Percentiles rank a stretch among this genome's conserved stretches.
These are phyloP conservation scores for Perkinsus marinus DNA, from an alignment of 169 alveolate genomes.

Conservation along the genomic window DNA sequence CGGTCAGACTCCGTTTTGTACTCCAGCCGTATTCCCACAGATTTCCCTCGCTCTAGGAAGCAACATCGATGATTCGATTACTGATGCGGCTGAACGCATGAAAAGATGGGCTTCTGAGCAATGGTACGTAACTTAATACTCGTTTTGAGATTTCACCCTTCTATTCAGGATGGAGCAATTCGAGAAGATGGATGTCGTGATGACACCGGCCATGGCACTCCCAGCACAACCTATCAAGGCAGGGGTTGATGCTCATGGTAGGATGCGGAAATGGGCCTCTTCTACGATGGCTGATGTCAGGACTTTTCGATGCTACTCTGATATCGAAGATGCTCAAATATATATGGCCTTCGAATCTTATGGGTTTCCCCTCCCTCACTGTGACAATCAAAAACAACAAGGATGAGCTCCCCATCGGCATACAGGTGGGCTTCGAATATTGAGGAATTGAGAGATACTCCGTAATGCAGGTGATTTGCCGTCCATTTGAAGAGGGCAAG, in stretches of 20 bases:
- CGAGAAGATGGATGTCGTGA: not conserved
- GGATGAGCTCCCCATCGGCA: not conserved
- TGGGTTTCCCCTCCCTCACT: not conserved
- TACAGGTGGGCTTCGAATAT: not conserved
- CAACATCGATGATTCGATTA: not conserved
- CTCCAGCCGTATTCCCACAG: not conserved
- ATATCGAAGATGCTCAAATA: not conserved
- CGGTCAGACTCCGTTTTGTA: not conserved
- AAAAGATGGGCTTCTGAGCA: not conserved
- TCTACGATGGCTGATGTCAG: not conserved
- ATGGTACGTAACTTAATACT: not conserved
- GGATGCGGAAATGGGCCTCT: not conserved
- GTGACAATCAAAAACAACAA: not conserved
- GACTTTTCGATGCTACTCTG: not conserved
- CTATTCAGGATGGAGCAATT: not conserved
- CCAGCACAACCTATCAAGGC: not conserved
- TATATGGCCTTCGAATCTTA: not conserved
- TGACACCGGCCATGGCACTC: not conserved
- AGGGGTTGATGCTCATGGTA: not conserved
- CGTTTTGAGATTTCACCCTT: no score
- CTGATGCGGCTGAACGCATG: not conserved
- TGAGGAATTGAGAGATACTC: no score
- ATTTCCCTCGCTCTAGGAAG: not conserved
- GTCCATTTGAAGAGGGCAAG: not conserved
- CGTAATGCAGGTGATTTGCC: not conserved